Conservation (phyloP, 306 rosid species). For the Rosa persica region DNA sequence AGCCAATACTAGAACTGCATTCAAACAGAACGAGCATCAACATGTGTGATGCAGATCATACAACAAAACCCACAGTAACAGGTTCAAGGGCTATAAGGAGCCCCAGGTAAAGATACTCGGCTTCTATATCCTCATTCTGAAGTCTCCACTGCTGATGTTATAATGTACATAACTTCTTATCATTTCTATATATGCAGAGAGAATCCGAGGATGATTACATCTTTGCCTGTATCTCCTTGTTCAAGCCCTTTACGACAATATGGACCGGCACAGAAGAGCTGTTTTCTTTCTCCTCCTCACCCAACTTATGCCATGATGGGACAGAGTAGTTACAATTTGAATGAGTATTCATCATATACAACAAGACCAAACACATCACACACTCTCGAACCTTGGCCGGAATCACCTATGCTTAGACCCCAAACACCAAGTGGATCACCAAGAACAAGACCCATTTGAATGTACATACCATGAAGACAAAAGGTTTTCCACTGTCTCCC, state of each 20-base stretch:
- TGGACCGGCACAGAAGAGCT: slow-evolving; percentile 50
- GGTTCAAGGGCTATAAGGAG: slow-evolving; percentile 32
- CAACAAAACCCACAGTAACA: slow-evolving; percentile 22
- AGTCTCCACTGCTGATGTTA: slow-evolving; percentile 7
- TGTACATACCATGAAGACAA: slow-evolving; percentile 49
- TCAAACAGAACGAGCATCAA: slow-evolving; percentile 36
- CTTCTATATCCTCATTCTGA: slow-evolving; percentile 4
- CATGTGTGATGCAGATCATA: slow-evolving; percentile 32
- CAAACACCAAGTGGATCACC: slow-evolving; percentile 88
- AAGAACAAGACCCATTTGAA: slow-evolving; percentile 66
- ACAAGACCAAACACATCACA: slow-evolving; percentile 48
- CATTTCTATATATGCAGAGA: slow-evolving; percentile 52
- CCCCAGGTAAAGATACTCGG: slow-evolving; percentile 39
- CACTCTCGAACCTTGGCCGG: slow-evolving; percentile 60
- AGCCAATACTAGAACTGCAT: slow-evolving; percentile 48
- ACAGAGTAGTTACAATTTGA: slow-evolving; percentile 51
- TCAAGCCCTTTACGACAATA: slow-evolving; percentile 86
- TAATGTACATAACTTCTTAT: slow-evolving; percentile 14
- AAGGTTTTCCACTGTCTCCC: slow-evolving; percentile 31
- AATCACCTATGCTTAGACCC: slow-evolving; percentile 47
- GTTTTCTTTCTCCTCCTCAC: slow-evolving; percentile 83
- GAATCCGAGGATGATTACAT: slow-evolving; percentile 58
- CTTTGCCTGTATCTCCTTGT: slow-evolving; percentile 89
- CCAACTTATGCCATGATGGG: slow-evolving; percentile 50
- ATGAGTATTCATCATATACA: slow-evolving; percentile 45